Base-by-base conservation (phyloP, 495 filamentous ascomycete genomes). In the Penicillium paradoxum region DNA sequence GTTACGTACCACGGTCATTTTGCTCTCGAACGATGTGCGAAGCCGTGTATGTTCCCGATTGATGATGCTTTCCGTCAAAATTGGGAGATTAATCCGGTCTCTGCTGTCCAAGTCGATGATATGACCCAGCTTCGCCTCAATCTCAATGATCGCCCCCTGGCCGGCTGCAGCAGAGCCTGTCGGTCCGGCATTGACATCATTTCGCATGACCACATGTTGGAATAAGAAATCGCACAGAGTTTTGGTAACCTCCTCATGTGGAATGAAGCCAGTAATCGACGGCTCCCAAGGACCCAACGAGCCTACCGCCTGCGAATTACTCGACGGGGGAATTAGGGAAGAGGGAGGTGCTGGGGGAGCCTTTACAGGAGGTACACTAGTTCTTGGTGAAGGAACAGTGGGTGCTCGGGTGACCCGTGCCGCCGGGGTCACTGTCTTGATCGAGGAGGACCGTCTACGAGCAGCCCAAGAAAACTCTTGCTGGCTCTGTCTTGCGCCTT, bases 101-200 rank as follows among this genome's bases (percentile, higher is more conserved):
- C 83, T 78, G 2, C 80, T 84, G 52, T 79, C 77, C 66, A 78
- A 83, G 59, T 91, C 84, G 36, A 95, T 79, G 14, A 96, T 68
- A 37, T 80, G 83, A 44, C 92, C 92, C 15, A 97, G 67, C 66
- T 96, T 97, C 8, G 90, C 91, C 70, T 97, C 91, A 49, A 97
- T 87, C 68, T 97, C 91, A 34, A 95, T 78, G 50, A 89, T 78
- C n/a, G 87, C 79, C 4, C 81, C 83, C 46, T 85, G 81, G 21
- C 78, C 77, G 8, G 56, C 56, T 4, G 80, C 69, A 53, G 78
- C 76, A 24, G 71, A 69, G 24, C 74, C 77, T 13, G 71, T 67
- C 8, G 71, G 64, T 15, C 65, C 73, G 11, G 72, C 66, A 10
- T 63, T 71, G n/a, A 80, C 71, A 51, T 83, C 79, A 13, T 75